Base-by-base conservation (phyloP, 2,329 filamentous ascomycete species). In the Parastagonospora avenae region DNA sequence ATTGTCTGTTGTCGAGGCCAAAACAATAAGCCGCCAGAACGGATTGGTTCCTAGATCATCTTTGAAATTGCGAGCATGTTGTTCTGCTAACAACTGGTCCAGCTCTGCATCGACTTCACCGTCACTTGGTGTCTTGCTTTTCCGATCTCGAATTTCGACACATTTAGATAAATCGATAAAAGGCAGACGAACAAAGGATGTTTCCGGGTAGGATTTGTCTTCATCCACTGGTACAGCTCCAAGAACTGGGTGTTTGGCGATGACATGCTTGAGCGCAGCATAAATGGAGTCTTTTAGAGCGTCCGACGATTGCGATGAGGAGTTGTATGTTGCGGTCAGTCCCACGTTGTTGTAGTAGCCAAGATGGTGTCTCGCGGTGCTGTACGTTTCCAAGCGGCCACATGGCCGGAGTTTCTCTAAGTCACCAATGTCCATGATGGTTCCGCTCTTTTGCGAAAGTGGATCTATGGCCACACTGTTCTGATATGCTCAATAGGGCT, bases 101-200 rank as follows among this genome's bases (percentile, higher is more conserved):
- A 81, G 57, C 41, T 79, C 76, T 4, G 48, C 35, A 50, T 80
- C 77, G 16, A 57, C 48, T 9, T 67, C 62, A 30, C 68, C 65
- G 8, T 48, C 59, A 10, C 10, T 14, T n/a, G 47, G 57, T 10
- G 48, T 43, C 2, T 55, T 36, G 2, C 49, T 37, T 14, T 70
- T 56, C 9, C 68, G 57, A 27, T 75, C 33, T 12, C 50, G 30
- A 30, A 79, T 33, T 8, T 61, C 61, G 4, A 79, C 68, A 36
- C 69, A 71, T 9, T 66, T 65, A 2, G 67, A 57, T 12, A 81
- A 60, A 47, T 80, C 63, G 28, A 81, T 72, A 8, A 69, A 60
- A 4, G 76, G 74, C 2, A 81, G 67, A 16, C 76, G 75, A 8
- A 68, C 77, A 41, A 79, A 80, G 56, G 76, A 77, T 0, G 77